phyloP scores from a whole-genome alignment of 495 filamentous ascomycete species.

The Ascobolus immersus region DNA sequence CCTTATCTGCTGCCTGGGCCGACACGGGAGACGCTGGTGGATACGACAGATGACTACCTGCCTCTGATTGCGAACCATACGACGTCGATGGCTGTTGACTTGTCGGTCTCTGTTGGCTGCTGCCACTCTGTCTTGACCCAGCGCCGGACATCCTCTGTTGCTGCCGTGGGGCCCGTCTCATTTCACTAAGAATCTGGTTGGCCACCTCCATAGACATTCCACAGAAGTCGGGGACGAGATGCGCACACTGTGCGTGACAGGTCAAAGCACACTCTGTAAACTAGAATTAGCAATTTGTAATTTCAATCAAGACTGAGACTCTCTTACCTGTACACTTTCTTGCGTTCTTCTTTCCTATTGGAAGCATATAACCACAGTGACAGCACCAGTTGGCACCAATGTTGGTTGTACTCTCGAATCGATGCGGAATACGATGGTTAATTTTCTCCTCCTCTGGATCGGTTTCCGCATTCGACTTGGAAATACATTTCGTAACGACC shows the following conservation, averaged over 20 bases:
- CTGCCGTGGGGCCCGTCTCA: conserved; percentile 12
- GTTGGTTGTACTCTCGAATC: conserved; percentile 81
- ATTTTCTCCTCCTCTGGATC: conserved; percentile 98
- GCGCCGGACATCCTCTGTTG: conserved; percentile 1
- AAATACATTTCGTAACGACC: conserved; percentile 99
- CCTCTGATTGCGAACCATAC: too few relatives aligned
- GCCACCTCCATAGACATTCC: conserved; percentile 97
- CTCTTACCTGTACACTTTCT: conserved; percentile 73
- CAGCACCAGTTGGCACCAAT: conserved; percentile 98
- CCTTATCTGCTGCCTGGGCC: too few relatives aligned
- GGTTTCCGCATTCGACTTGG: conserved; percentile 91
- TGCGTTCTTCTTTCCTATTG: conserved; percentile 79
- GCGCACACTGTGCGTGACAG: conserved; percentile 70
- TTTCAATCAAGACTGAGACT: conserved; percentile 2
- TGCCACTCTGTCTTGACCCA: too few relatives aligned
- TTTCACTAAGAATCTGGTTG: conserved; percentile 50
- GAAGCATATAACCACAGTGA: conserved; percentile 94
- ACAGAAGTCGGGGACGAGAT: conserved; percentile 95
- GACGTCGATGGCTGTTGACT: too few relatives aligned
- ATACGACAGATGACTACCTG: too few relatives aligned
- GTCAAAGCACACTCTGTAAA: conserved; percentile 67
- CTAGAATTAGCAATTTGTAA: conserved; percentile 7
- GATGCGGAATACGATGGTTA: conserved; percentile 95
- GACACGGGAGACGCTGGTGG: too few relatives aligned
- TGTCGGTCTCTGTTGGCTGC: too few relatives aligned